These are phyloP conservation scores for Sabuloglossum arenarium DNA, from an alignment of 495 filamentous ascomycete genomes.

Conservation along the genomic window DNA sequence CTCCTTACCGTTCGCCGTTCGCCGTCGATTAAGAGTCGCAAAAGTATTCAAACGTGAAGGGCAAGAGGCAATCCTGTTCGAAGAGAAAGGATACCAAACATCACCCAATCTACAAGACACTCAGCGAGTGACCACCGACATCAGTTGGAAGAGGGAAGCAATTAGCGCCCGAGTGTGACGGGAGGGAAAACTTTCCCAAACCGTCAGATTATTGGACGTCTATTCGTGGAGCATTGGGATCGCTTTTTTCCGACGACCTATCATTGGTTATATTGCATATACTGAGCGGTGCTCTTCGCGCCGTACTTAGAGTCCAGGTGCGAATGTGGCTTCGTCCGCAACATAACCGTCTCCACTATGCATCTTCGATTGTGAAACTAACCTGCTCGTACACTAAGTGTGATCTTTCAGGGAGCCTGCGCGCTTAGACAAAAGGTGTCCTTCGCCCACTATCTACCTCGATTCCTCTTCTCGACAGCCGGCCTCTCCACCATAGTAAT, in stretches of 20 bases:
- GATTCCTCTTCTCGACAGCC: neutral
- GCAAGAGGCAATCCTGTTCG: neutral
- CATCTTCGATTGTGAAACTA: neutral
- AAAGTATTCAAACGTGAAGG: neutral
- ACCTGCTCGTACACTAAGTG: neutral
- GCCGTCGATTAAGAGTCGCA: neutral
- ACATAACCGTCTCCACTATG: neutral
- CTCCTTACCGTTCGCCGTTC: neutral
- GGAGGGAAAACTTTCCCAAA: too few species aligned
- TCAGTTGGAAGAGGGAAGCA: neutral
- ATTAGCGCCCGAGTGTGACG: too few species aligned
- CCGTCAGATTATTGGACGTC: too few species aligned
- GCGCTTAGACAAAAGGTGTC: conserved; percentile 3
- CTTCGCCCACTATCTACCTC: neutral
- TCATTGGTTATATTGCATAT: neutral
- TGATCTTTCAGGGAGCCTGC: neutral
- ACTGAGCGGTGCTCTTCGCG: neutral
- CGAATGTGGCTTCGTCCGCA: neutral
- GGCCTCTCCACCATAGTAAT: conserved; percentile 3
- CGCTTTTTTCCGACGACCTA: neutral
- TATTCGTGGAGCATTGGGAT: conserved; percentile 1
- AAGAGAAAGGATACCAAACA: too few species aligned
- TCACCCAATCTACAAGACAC: neutral
- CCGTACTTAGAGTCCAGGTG: conserved; percentile 1
- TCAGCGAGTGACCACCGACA: too few species aligned